phyloP scores from a whole-genome alignment of 164 flowering plant species.

The Aristolochia californica region DNA sequence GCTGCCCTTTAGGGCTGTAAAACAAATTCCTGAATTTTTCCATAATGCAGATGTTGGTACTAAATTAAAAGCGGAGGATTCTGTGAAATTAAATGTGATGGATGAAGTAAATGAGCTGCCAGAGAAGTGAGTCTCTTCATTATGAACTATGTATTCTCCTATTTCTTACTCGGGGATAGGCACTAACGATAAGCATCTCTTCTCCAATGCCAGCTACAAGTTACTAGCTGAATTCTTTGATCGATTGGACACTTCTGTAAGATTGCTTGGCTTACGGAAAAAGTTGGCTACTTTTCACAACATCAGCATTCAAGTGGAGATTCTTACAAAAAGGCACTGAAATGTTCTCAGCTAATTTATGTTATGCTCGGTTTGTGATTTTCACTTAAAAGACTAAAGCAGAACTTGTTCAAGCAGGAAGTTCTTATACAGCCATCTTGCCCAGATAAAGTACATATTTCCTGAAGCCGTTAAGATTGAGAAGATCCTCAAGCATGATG shows the following conservation, averaged over 20 bases:
- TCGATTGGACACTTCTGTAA: slow-evolving; percentile 44
- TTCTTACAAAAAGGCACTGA: slow-evolving; percentile 38
- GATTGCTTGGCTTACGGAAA: slow-evolving; percentile 43
- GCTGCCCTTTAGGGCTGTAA: slow-evolving; percentile 4
- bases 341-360: background rate
- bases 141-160: background rate
- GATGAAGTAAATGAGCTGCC: slow-evolving; percentile 20
- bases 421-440: slow-evolving; percentile 44
- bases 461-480: slow-evolving; percentile 60
- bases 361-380: background rate
- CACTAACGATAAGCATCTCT: background rate
- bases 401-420: slow-evolving; percentile 25
- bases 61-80: background rate
- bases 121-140: slow-evolving; percentile 27
- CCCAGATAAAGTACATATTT: slow-evolving; percentile 53
- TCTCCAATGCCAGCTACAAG: slow-evolving; percentile 22
- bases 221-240: slow-evolving; percentile 38
- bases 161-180: background rate
- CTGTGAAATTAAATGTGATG: background rate
- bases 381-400: background rate
- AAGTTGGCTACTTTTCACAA: slow-evolving; percentile 46
- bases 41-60: background rate
- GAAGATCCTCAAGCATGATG: slow-evolving; percentile 42
- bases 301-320: slow-evolving; percentile 41
- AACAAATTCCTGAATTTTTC: slow-evolving; percentile 9